Evolutionary conservation across 2,329 filamentous ascomycete species (phyloP).

Genomic region (Coniochaeta hoffmannii): DNA sequence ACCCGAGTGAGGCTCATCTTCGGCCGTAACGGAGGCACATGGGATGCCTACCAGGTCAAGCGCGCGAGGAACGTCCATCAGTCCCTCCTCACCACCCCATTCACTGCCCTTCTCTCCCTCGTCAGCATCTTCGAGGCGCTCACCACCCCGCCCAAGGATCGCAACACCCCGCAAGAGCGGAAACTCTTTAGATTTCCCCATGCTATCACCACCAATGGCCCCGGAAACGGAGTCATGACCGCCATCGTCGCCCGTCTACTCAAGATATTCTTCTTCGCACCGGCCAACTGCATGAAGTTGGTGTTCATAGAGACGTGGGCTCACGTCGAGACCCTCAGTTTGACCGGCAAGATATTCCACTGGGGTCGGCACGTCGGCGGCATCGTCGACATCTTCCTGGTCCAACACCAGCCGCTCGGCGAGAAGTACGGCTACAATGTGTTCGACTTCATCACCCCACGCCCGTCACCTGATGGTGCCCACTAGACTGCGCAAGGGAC

Average conservation of each 20-base stretch:
- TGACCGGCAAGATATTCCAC: slow-evolving; percentile 73
- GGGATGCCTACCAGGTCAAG: slow-evolving; percentile 60
- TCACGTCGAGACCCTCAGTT: slow-evolving; percentile 70
- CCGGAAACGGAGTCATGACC: slow-evolving; percentile 78
- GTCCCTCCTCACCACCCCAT: slow-evolving; percentile 63
- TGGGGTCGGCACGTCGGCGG: slow-evolving; percentile 59
- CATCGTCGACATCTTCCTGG: slow-evolving; percentile 70
- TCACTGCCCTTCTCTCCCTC: slow-evolving; percentile 55
- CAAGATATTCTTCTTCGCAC: slow-evolving; percentile 36
- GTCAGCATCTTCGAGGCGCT: slow-evolving; percentile 31
- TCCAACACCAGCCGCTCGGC: slow-evolving; percentile 68
- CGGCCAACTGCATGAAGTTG: slow-evolving; percentile 55
- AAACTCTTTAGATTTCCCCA: slow-evolving; percentile 49
- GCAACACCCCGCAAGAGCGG: slow-evolving; percentile 9
- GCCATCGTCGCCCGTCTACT: slow-evolving; percentile 40
- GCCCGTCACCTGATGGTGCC: background rate
- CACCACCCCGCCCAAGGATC: slow-evolving; percentile 15
- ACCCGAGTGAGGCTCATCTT: slow-evolving; percentile 28
- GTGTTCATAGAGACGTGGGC: slow-evolving; percentile 94
- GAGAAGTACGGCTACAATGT: slow-evolving; percentile 25
- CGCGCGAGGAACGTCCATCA: slow-evolving; percentile 81
- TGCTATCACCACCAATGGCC: slow-evolving; percentile 79
- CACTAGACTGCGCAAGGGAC: background rate
- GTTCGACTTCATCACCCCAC: background rate
- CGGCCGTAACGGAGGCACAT: slow-evolving; percentile 36